phyloP scores from a whole-genome alignment of 208 protist species.

The Angomonas ambiguus region DNA sequence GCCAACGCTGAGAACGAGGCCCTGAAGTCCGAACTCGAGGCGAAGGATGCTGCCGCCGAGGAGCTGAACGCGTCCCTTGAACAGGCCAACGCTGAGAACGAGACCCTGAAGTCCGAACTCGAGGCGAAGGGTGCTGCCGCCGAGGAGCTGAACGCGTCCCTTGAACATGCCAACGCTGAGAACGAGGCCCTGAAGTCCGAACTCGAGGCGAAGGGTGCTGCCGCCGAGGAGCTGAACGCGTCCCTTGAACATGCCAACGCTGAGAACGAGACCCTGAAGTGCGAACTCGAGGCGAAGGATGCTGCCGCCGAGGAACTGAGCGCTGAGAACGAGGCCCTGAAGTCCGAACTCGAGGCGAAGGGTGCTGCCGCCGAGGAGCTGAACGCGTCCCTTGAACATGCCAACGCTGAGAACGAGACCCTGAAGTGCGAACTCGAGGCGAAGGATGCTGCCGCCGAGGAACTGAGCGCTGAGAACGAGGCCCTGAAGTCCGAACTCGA shows the following conservation, averaged over 20 bases:
- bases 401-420: not conserved
- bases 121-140: not conserved
- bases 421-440: not conserved
- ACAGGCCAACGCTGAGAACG: not conserved
- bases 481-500: too few relatives aligned
- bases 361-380: not conserved
- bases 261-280: not conserved
- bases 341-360: not conserved
- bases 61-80: not conserved
- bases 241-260: not conserved
- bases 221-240: not conserved
- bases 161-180: not conserved
- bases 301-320: not conserved
- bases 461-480: not conserved
- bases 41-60: not conserved
- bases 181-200: not conserved
- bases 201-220: not conserved
- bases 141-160: too few relatives aligned
- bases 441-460: not conserved
- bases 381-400: not conserved
- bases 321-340: not conserved
- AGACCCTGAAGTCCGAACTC: not conserved
- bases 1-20: not conserved
- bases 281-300: not conserved
- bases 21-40: not conserved